These are phyloP conservation scores for Ilyonectria sp. DNA, from an alignment of 2,329 filamentous ascomycete genomes.

Conservation along the genomic window DNA sequence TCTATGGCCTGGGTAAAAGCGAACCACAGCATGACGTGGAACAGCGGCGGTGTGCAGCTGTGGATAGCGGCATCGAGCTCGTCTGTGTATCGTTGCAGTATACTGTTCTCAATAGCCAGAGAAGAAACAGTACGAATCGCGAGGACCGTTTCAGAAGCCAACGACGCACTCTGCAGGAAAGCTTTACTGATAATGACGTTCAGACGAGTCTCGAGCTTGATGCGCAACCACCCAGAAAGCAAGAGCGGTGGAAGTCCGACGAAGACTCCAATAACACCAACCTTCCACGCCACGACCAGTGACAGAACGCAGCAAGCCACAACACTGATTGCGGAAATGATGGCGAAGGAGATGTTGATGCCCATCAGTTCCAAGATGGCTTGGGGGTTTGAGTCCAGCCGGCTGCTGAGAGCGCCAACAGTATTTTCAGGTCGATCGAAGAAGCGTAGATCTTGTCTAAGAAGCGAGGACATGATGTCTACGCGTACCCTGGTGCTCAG, in stretches of 20 bases:
- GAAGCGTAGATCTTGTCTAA: slow-evolving; percentile 56
- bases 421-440: slow-evolving; percentile 57
- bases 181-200: slow-evolving; percentile 52
- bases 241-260: slow-evolving; percentile 55
- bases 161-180: slow-evolving; percentile 52
- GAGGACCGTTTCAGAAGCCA: slow-evolving; percentile 58
- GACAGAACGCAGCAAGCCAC: slow-evolving; percentile 56
- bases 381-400: slow-evolving; percentile 53
- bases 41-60: slow-evolving; percentile 42
- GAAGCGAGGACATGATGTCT: slow-evolving; percentile 39
- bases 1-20: slow-evolving; percentile 53
- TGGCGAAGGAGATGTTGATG: slow-evolving; percentile 55
- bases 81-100: slow-evolving; percentile 46
- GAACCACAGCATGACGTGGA: slow-evolving; percentile 51
- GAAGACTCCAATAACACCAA: slow-evolving; percentile 62
- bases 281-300: slow-evolving; percentile 61
- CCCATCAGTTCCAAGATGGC: slow-evolving; percentile 57
- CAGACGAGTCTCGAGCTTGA: slow-evolving; percentile 55
- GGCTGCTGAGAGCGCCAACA: slow-evolving; percentile 51
- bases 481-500: not conserved
- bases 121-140: slow-evolving; percentile 57
- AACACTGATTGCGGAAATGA: slow-evolving; percentile 54
- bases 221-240: slow-evolving; percentile 51
- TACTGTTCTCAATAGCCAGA: slow-evolving; percentile 55
- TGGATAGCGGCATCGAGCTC: slow-evolving; percentile 49